Percentiles rank a stretch among this genome's conserved stretches.
Evolutionary conservation across 2,329 filamentous ascomycete genomes (phyloP).

Genomic region (Epicoccum nigrum): DNA sequence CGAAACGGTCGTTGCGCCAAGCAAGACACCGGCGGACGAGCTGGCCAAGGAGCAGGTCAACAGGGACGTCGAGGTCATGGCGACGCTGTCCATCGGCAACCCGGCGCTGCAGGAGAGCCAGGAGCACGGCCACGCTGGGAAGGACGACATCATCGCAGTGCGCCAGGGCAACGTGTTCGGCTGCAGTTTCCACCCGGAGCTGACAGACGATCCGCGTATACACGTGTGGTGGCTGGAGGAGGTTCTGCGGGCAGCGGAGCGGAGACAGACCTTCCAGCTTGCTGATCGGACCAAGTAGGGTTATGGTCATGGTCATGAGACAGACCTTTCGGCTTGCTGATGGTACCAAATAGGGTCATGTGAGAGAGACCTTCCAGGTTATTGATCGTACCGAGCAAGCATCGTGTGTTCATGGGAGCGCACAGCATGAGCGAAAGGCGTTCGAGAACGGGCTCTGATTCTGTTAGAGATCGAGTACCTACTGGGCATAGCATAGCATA

Average conservation of each 20-base stretch:
- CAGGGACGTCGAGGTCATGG: conserved; percentile 64
- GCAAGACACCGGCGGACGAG: conserved; percentile 55
- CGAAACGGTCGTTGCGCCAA: conserved; percentile 64
- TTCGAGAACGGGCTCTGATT: conserved; percentile 7
- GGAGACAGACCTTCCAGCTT: conserved; percentile 41
- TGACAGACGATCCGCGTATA: conserved; percentile 86
- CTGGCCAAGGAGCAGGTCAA: conserved; percentile 53
- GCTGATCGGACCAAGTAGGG: conserved; percentile 18
- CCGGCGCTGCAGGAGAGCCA: conserved; percentile 56
- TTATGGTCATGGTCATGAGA: too few relatives aligned
- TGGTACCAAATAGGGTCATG: background rate
- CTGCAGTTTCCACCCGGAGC: conserved; percentile 93
- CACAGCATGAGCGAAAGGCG: conserved; percentile 10
- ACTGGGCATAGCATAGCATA: conserved; percentile 12
- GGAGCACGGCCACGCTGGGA: conserved; percentile 51
- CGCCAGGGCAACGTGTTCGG: conserved; percentile 90
- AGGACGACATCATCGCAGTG: conserved; percentile 81
- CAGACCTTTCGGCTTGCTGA: conserved; percentile 41
- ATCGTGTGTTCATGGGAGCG: background rate
- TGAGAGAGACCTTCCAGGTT: conserved; percentile 41
- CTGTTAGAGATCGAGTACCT: conserved; percentile 21
- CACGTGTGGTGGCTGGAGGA: conserved; percentile 92
- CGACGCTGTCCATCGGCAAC: conserved; percentile 60
- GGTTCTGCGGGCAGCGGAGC: conserved; percentile 54
- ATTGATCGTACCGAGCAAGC: conserved; percentile 17